These are phyloP conservation scores for Pseudohalonectria lignicola DNA, from an alignment of 2,329 filamentous ascomycete species.

Conservation along the genomic window DNA sequence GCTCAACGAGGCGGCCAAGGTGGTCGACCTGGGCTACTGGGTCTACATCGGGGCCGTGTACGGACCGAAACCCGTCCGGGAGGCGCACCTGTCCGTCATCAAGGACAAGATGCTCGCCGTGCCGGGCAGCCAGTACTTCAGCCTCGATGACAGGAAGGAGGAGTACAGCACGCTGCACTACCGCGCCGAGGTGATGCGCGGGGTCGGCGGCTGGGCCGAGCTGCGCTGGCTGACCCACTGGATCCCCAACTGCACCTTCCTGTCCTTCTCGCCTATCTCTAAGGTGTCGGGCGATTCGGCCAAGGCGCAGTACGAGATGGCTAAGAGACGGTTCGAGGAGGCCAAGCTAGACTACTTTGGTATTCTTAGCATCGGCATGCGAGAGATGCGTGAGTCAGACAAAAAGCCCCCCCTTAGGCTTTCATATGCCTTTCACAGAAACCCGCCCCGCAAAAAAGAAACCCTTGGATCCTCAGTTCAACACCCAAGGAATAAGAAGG, in stretches of 20 bases:
- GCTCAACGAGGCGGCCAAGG: constrained; percentile 17
- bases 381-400: constrained; percentile 31
- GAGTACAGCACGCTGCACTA: constrained; percentile 23
- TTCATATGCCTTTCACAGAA: too few species aligned
- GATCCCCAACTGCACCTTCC: constrained; percentile 38
- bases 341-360: constrained; percentile 19
- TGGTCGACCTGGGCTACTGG: constrained; percentile 32
- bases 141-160: constrained; percentile 26
- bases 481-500: too few species aligned
- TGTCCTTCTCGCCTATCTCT: constrained; percentile 39
- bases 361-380: constrained; percentile 18
- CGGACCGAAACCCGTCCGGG: constrained; percentile 17
- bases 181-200: constrained; percentile 20
- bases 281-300: constrained; percentile 9
- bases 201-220: constrained; percentile 24
- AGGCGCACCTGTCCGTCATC: constrained; percentile 24
- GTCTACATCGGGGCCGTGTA: constrained; percentile 38
- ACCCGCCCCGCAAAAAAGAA: too few species aligned
- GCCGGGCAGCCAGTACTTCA: constrained; percentile 27
- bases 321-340: constrained; percentile 12
- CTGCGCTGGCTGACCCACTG: constrained; percentile 30
- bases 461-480: too few species aligned
- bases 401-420: too few species aligned
- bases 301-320: constrained; percentile 18
- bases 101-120: constrained; percentile 29